phyloP scores from a whole-genome alignment of 2,329 filamentous ascomycete genomes.

The Ceratocystis variospora region DNA sequence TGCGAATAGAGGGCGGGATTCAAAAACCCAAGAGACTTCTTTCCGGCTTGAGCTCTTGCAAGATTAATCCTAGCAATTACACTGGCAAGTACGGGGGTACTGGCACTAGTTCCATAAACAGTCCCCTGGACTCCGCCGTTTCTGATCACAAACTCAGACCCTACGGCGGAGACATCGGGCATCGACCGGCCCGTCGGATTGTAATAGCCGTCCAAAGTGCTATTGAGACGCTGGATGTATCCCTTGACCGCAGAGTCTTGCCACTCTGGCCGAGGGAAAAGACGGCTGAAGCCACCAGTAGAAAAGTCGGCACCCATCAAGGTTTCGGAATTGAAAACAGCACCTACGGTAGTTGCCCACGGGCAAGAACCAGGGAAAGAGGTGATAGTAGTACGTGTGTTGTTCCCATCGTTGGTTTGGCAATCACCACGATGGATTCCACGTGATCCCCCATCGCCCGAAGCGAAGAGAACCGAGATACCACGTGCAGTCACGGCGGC shows the following conservation, averaged over 20 bases:
- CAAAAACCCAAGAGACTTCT: constrained; percentile 39
- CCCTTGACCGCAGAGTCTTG: constrained; percentile 30
- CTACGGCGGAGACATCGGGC: constrained; percentile 41
- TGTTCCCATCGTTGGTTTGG: constrained; percentile 43
- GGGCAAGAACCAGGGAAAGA: constrained; percentile 55
- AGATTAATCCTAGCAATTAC: constrained; percentile 44
- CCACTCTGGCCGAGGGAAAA: constrained; percentile 35
- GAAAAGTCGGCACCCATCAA: constrained; percentile 34
- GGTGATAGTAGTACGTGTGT: constrained; percentile 42
- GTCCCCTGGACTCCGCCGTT: constrained; percentile 23
- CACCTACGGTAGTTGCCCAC: constrained; percentile 54
- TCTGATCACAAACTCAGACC: constrained; percentile 39
- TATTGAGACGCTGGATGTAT: constrained; percentile 31
- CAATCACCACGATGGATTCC: constrained; percentile 38
- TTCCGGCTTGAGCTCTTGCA: constrained; percentile 35
- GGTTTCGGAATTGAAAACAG: constrained; percentile 32
- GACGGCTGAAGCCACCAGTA: constrained; percentile 40
- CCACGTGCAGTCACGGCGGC: constrained; percentile 41
- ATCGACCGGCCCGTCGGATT: constrained; percentile 34
- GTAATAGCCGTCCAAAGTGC: constrained; percentile 33
- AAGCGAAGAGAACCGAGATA: constrained; percentile 36
- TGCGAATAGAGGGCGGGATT: constrained; percentile 36
- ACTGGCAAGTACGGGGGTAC: constrained; percentile 40
- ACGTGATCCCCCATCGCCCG: constrained; percentile 38
- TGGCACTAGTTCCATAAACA: constrained; percentile 36